Base-by-base conservation (phyloP, 495 filamentous ascomycete genomes). In the Lasiosphaeria hispida region DNA sequence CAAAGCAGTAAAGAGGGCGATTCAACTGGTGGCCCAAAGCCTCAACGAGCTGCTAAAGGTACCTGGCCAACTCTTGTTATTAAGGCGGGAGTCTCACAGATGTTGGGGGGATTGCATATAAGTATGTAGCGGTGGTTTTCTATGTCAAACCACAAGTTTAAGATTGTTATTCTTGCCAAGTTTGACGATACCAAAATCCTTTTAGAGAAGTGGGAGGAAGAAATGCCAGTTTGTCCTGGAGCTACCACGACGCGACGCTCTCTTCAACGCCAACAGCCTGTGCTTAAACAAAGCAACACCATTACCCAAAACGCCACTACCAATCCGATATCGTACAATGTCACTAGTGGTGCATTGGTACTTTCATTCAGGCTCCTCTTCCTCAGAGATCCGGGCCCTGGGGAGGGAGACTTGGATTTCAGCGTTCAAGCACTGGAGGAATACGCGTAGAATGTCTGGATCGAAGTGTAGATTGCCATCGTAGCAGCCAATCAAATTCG, bases 51-150 rank as follows among this genome's bases (percentile, higher is more conserved):
- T 42, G 33, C 15, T 36, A 52, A 42, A 53, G 45, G 19, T 50
- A 39, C 35, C 23, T 70, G 68, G 69, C 70, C 72, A 44, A 73
- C 69, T 37, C 57, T 73, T 13, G 61, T 73, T 17, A 63, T 75
- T 30, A 62, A 72, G 48, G 63, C 66, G 23, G 69, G 72, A 13
- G 49, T 55, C 42, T 65, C 67, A 3, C 52, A 69, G 51, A 63
- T 68, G 15, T 58, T 69, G 14, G 11, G 33, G 8, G 43, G 55
- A 36, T 55, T 74, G 11, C 62, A 49, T 8, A 33, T 55, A 18
- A 53, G 63, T 45, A 69, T 67, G 52, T 62, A 48, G 43, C 68
- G 63, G 63, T 72, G 71, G 71, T 71, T 74, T 56, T 34, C 58
- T 4, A 52, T 64, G 37, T 72, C 71, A 19, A 40, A 65, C 30